Conservation (phyloP, 1,284 basidiomycete species). For the Apiotrichum porosum region DNA sequence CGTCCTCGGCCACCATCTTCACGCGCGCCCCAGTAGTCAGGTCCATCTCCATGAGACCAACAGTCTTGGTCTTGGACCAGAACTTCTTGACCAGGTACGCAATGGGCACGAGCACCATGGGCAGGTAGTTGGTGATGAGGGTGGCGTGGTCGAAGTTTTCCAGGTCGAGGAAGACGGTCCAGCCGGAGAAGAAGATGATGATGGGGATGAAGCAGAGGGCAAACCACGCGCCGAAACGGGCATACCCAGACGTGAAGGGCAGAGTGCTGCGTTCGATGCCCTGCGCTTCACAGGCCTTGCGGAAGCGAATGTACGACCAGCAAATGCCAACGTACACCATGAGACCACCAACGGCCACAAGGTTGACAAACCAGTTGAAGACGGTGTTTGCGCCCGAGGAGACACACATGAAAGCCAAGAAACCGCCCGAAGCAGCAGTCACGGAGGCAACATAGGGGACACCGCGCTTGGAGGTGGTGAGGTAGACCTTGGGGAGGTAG, state of each 20-base stretch:
- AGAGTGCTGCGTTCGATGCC: conserved; percentile 24
- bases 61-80: conserved; percentile 16
- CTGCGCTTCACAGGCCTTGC: conserved; percentile 24
- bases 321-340: conserved; percentile 19
- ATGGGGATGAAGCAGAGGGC: conserved; percentile 11
- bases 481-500: conserved; percentile 56
- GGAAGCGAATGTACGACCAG: conserved; percentile 31
- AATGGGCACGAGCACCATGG: conserved; percentile 64
- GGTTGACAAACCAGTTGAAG: conserved; percentile 61
- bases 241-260: conserved; percentile 11
- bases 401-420: conserved; percentile 66
- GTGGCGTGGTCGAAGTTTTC: not conserved
- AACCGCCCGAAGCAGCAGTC: conserved; percentile 60
- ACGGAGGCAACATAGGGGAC: conserved; percentile 66
- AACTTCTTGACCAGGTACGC: conserved; percentile 55
- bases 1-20: too few species aligned
- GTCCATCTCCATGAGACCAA: conserved; percentile 14
- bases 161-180: conserved; percentile 14
- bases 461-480: conserved; percentile 61
- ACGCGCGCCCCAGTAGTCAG: too few species aligned
- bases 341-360: conserved; percentile 24
- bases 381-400: conserved; percentile 58
- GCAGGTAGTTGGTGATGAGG: conserved; percentile 57
- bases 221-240: conserved; percentile 4
- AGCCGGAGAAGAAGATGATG: conserved; percentile 24